Conservation (phyloP, 1,284 basidiomycete genomes). For the Marasmius tenuissimus region DNA sequence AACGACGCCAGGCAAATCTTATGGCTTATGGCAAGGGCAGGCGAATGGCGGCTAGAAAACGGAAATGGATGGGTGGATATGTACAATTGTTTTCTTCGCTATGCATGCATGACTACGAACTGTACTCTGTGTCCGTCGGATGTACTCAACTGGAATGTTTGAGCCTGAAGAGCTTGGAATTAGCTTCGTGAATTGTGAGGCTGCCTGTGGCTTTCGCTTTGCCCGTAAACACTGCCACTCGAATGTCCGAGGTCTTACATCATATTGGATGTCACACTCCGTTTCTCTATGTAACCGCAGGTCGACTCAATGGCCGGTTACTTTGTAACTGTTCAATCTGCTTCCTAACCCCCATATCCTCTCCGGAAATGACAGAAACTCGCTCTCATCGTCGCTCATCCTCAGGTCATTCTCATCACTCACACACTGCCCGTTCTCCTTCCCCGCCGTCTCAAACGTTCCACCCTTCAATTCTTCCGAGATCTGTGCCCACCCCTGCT, state of each 20-base stretch:
- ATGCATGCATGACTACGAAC: background rate
- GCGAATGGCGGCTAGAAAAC: constrained; percentile 41
- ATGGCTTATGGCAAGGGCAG: constrained; percentile 88
- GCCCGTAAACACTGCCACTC: too few relatives aligned
- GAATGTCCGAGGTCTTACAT: too few relatives aligned
- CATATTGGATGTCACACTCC: too few relatives aligned
- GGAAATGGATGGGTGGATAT: constrained; percentile 3
- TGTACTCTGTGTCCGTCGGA: background rate
- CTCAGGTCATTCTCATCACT: constrained; percentile 24
- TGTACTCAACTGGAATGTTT: background rate
- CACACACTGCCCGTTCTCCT: constrained; percentile 28
- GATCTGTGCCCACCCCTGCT: constrained; percentile 46
- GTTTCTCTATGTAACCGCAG: too few relatives aligned
- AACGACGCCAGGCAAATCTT: constrained; percentile 88
- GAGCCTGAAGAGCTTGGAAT: too few relatives aligned
- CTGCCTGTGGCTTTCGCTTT: too few relatives aligned
- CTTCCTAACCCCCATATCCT: background rate
- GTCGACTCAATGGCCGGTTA: too few relatives aligned
- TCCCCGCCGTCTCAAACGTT: constrained; percentile 43
- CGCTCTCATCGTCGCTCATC: constrained; percentile 23
- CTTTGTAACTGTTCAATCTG: background rate
- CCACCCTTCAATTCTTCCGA: constrained; percentile 40
- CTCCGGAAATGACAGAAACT: constrained; percentile 20
- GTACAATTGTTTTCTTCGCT: constrained; percentile 1
- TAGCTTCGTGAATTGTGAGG: too few relatives aligned